phyloP scores from a whole-genome alignment of 495 filamentous ascomycete species.

The Aspergillus panamensis region DNA sequence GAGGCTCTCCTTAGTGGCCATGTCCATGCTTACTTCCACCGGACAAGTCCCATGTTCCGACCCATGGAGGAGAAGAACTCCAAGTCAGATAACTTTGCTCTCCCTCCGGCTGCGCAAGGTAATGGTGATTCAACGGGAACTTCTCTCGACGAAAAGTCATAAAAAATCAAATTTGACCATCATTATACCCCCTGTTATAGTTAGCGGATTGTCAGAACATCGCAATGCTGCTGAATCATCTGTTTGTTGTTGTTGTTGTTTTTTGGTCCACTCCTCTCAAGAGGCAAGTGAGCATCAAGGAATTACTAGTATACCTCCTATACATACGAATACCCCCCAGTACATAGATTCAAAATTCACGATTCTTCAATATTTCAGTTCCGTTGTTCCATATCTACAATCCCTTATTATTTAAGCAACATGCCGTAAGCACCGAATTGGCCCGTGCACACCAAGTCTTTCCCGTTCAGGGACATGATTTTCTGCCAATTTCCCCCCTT shows the following conservation, averaged over 20 bases:
- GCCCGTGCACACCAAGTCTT: not conserved
- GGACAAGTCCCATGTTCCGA: constrained; percentile 50
- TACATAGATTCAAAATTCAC: constrained; percentile 8
- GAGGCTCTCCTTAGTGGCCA: constrained; percentile 43
- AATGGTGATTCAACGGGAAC: constrained; percentile 18
- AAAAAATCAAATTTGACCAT: constrained; percentile 16
- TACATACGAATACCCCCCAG: constrained; percentile 12
- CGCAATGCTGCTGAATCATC: constrained; percentile 13
- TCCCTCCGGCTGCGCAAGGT: constrained; percentile 41
- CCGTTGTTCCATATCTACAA: not conserved
- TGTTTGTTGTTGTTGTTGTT: constrained; percentile 5
- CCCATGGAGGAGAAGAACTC: constrained; percentile 42
- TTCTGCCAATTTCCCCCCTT: not conserved
- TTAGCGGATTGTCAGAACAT: not conserved
- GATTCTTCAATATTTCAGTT: not conserved
- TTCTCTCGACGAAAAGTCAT: constrained; percentile 21
- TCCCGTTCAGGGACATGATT: not conserved
- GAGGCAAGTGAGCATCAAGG: not conserved
- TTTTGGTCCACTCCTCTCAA: constrained; percentile 4
- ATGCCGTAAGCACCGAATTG: not conserved
- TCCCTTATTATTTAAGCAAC: not conserved
- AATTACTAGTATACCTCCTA: not conserved
- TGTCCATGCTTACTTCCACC: constrained; percentile 49
- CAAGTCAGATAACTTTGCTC: constrained; percentile 37
- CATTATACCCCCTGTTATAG: constrained; percentile 13